Base-by-base conservation (phyloP, 371 early-diverging fungal genomes). In the Mortierella sp. region DNA sequence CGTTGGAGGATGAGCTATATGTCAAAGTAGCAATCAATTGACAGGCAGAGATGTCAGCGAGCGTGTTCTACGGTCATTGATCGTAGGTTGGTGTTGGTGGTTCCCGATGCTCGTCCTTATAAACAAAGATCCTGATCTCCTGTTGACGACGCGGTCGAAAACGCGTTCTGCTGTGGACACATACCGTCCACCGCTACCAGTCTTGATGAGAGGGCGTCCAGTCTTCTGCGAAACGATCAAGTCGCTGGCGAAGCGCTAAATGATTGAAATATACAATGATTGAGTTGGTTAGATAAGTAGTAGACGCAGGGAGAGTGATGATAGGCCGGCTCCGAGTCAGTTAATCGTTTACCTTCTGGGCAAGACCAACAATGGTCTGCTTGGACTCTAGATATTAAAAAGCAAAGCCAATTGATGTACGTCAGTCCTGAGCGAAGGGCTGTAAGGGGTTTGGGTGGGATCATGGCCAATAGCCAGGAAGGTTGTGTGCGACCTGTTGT, bases 131-230 rank as follows among this genome's bases (percentile, higher is more conserved):
- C 65, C 65, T 38, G 65, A 21, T 31, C 21, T 65, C 65, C 65
- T 65, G 65, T 38, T 14, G 31, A 31, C 8, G 34, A 65, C 38
- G 38, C 65, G 65, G 65, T 38, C 38, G 9, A 38, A 44, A 57
- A n/a, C 34, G 21, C 26, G 34, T 21, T 47, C 48, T 65, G 54
- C 54, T 55, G 48, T 34, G 6, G 47, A 3, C 42, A 80, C 84
- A 26, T 94, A 94, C 92, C 95, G 94, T 75, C 95, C 95, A 86
- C 93, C 93, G 10, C 88, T 88, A 88, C 95, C 95, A 60, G 93
- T 89, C 57, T 90, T 91, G 78, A 95, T 89, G 86, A 94, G 89
- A 80, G 93, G 90, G 77, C 95, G 91, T 81, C 94, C 94, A 34
- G 94, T 93, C 84, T 94, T 92, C 77, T 91, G 92, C 78, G 94